These are phyloP conservation scores for Abrus precatorius DNA, from an alignment of 306 rosid genomes.

Conservation along the genomic window DNA sequence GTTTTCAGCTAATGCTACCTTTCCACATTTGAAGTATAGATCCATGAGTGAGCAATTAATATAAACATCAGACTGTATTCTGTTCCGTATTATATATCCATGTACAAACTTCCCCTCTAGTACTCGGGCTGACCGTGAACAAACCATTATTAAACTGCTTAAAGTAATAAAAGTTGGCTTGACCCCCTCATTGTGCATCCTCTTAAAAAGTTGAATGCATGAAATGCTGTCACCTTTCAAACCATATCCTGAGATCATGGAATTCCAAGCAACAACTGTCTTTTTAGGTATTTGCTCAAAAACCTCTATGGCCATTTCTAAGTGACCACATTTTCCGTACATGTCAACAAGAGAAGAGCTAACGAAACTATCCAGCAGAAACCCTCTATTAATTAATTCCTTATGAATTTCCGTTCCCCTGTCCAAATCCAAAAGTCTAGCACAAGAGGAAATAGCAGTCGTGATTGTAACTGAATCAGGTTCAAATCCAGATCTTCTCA, in stretches of 20 bases:
- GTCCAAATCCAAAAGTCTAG: conserved; percentile 76
- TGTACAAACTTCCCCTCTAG: conserved; percentile 73
- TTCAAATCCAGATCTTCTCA: conserved; percentile 69
- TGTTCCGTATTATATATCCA: conserved; percentile 68
- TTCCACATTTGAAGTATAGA: conserved; percentile 81
- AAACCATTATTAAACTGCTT: conserved; percentile 69
- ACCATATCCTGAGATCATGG: conserved; percentile 72
- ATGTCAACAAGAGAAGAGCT: conserved; percentile 81
- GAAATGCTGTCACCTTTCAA: conserved; percentile 73
- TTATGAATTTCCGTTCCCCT: conserved; percentile 73
- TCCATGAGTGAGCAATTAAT: conserved; percentile 68
- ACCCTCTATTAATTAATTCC: conserved; percentile 56
- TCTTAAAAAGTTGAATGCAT: conserved; percentile 68
- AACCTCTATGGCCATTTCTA: conserved; percentile 71
- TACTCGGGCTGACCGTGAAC: conserved; percentile 65
- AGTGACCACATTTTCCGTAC: conserved; percentile 86
- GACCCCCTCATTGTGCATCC: conserved; percentile 69
- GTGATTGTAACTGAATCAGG: conserved; percentile 72
- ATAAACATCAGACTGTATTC: conserved; percentile 63
- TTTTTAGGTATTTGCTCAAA: conserved; percentile 72
- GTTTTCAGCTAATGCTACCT: conserved; percentile 63
- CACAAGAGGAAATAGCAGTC: conserved; percentile 68
- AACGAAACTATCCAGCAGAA: conserved; percentile 58
- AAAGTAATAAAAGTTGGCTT: conserved; percentile 74
- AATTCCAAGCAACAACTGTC: conserved; percentile 81